Percentiles rank a stretch among this genome's conserved stretches.
Conservation (phyloP, 768 basidiomycete genomes). For the Tulasnella sp. region DNA sequence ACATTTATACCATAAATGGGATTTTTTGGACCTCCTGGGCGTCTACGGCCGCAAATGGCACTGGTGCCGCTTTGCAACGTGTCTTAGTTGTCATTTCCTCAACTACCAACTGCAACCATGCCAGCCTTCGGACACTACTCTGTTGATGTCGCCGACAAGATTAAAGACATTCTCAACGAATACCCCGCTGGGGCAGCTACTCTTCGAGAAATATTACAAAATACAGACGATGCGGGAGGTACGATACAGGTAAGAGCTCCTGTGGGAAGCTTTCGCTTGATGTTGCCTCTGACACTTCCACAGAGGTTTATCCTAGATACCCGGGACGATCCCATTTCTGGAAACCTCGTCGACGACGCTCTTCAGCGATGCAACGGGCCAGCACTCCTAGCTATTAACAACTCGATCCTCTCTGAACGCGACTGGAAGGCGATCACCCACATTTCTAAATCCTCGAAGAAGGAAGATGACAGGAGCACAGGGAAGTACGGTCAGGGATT, state of each 20-base stretch:
- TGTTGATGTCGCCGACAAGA: slow-evolving; percentile 5
- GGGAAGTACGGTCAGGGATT: slow-evolving; percentile 23
- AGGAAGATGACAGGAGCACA: slow-evolving; percentile 5
- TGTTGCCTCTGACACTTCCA: neutral
- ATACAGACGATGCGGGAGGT: slow-evolving; percentile 10
- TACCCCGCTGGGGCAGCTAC: slow-evolving; percentile 18
- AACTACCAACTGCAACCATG: neutral
- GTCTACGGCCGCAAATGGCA: too few relatives aligned
- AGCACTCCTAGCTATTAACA: slow-evolving; percentile 4
- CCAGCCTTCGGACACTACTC: neutral
- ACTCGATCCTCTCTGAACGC: neutral
- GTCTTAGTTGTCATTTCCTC: too few relatives aligned
- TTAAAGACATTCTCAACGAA: slow-evolving; percentile 12
- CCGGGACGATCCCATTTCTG: neutral
- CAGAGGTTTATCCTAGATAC: slow-evolving; percentile 16
- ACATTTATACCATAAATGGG: too few relatives aligned
- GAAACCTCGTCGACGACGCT: neutral
- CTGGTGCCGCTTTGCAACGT: too few relatives aligned
- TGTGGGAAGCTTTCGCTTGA: too few relatives aligned
- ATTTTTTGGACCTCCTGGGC: too few relatives aligned
- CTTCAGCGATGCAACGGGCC: slow-evolving; percentile 11
- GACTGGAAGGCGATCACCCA: slow-evolving; percentile 6
- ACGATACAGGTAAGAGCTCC: neutral
- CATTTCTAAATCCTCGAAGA: slow-evolving; percentile 15
- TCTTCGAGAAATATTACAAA: slow-evolving; percentile 12